phyloP scores from a whole-genome alignment of 2,329 filamentous ascomycete genomes.

The Fusarium domesticum region DNA sequence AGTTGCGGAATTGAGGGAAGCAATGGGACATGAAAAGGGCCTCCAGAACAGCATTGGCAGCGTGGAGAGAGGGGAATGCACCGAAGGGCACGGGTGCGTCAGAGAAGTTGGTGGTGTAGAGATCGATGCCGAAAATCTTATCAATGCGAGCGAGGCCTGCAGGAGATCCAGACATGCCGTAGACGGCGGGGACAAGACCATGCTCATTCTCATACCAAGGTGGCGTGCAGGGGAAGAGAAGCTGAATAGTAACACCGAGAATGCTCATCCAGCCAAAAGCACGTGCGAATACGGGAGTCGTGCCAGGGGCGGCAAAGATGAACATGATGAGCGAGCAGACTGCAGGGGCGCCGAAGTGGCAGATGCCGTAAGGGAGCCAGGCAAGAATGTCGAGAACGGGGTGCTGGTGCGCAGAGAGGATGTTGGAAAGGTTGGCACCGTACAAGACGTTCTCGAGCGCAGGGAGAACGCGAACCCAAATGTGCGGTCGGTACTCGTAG shows the following conservation, averaged over 20 bases:
- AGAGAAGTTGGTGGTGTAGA: slow-evolving; percentile 91
- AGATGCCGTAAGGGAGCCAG: slow-evolving; percentile 89
- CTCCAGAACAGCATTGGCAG: slow-evolving; percentile 83
- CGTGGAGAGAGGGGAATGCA: slow-evolving; percentile 90
- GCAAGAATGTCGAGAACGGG: slow-evolving; percentile 81
- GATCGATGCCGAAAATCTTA: slow-evolving; percentile 81
- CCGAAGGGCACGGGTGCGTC: slow-evolving; percentile 90
- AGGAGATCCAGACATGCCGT: slow-evolving; percentile 84
- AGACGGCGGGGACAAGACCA: slow-evolving; percentile 85
- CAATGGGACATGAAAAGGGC: slow-evolving; percentile 90
- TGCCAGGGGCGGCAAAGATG: slow-evolving; percentile 82
- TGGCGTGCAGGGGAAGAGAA: slow-evolving; percentile 88
- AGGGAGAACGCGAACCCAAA: slow-evolving; percentile 92
- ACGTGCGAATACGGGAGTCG: slow-evolving; percentile 77
- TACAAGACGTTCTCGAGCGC: slow-evolving; percentile 96
- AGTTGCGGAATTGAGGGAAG: slow-evolving; percentile 76
- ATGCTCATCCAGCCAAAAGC: slow-evolving; percentile 93
- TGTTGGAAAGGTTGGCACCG: slow-evolving; percentile 92
- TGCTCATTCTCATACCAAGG: slow-evolving; percentile 97
- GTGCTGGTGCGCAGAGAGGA: slow-evolving; percentile 85
- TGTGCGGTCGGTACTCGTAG: slow-evolving; percentile 81
- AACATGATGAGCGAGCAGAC: slow-evolving; percentile 79
- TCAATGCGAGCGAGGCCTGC: slow-evolving; percentile 88
- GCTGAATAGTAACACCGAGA: slow-evolving; percentile 79
- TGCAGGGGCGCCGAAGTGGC: slow-evolving; percentile 83